Base-by-base conservation (phyloP, 495 filamentous ascomycete genomes). In the Penicillium nucicola region DNA sequence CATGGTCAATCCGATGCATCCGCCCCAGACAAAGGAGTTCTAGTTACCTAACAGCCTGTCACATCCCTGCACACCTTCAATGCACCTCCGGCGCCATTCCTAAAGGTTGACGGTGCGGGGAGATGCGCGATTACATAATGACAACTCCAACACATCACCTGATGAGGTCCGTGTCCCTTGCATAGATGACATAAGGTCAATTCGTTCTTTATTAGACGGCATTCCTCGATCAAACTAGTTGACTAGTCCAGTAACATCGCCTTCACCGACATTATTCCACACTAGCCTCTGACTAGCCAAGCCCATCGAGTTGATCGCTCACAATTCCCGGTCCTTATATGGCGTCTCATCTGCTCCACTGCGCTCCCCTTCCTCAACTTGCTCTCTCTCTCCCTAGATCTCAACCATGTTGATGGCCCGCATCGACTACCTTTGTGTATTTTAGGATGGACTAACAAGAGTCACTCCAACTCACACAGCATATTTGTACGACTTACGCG, bases 41-140 rank as follows among this genome's bases (percentile, higher is more conserved):
- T 55, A 37, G 37, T 64, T 64, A 61, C 54, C 54, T 64, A 64
- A 64, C 35, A 25, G 28, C 36, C 50, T 42, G 34, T 17, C 22
- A n/a, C 9, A 35, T 42, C 20, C 33, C 45, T 54, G 35, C 31
- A 6, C 9, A 11, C 38, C 4, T 48, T n/a, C 7, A 17, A 14
- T 6, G 9, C 30, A 20, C 15, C 25, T 17, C 10, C 31, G 12
- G 15, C 30, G 10, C 23, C 5, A 61, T 58, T 58, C 32, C 55
- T n/a, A n/a, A n/a, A n/a, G 33, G 53, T 45, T 52, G 57, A 57
- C 53, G 50, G 58, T 64, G 61, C 58, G 61, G 61, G 61, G 61
- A 47, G 12, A 39, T 11, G 48, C 39, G 45, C 45, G 45, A 58
- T 64, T 64, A 64, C 61, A 55, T 58, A 64, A 64, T 46, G 12